Base-by-base conservation (phyloP, 2,329 filamentous ascomycete genomes). In the Sclerotinia minor region DNA sequence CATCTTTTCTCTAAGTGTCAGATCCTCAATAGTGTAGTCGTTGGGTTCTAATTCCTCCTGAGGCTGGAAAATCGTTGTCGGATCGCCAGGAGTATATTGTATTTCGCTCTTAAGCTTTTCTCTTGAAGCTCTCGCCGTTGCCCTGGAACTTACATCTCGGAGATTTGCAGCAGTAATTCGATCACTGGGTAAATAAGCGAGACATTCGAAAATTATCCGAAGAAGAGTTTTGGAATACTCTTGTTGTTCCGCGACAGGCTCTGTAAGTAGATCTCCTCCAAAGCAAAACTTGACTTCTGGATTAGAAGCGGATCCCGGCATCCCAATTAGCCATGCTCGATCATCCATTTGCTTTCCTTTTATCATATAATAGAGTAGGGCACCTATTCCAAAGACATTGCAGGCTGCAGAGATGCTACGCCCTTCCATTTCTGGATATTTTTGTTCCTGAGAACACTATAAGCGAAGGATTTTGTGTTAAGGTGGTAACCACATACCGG, bases 351-450 rank as follows among this genome's bases (percentile, higher is more conserved):
- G 7, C 21, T 26, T 24, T 13, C 24, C 15, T 9, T 9, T 44
- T 44, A 58, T 58, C 38, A 58, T 26, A 11, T 58, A 29, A 13
- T 58, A 58, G 44, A 58, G 2, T 9, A 58, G 21, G n/a, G 55
- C 55, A 13, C 55, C 55, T 26, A 58, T 58, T 58, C 55, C 55
- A 58, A 58, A 58, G 5, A 45, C 44, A 21, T 58, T 58, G 19
- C 38, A 58, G 5, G 38, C 2, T 26, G 38, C 3, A 13, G 15
- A 38, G 11, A 45, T 58, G 17, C 38, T 58, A 5, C 38, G n/a
- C 3, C 24, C 17, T 26, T 58, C 38, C 55, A 58, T 58, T 5
- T 21, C 4, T 9, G 55, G 24, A 45, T 58, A 58, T n/a, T 44
- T 44, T 45, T 58, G 55, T 17, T 58, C 55, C 55, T 58, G 9